A percentile compares a stretch with the other conserved stretches of the same genome.
Conservation (phyloP, 306 rosid species). For the Malus orientalis region DNA sequence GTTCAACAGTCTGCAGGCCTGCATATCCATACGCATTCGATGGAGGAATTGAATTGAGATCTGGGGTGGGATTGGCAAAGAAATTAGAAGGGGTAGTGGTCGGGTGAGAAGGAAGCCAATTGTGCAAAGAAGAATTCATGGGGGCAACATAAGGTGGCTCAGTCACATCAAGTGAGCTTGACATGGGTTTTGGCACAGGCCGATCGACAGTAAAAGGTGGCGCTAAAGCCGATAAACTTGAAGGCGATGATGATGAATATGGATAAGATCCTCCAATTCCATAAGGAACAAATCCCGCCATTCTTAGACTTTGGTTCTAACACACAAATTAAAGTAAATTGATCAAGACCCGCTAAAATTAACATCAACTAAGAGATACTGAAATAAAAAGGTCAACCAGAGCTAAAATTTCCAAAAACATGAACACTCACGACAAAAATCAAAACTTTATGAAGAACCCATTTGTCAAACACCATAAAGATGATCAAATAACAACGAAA, state of each 20-base stretch:
- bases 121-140: constrained; percentile 26
- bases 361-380: background rate
- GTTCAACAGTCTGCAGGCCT: constrained; percentile 13
- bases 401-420: background rate
- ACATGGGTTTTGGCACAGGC: constrained; percentile 17
- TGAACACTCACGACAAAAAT: background rate
- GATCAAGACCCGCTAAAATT: constrained; percentile 22
- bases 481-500: background rate
- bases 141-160: constrained; percentile 37
- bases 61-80: constrained; percentile 25
- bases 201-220: constrained; percentile 70
- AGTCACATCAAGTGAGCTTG: constrained; percentile 40
- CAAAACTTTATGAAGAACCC: background rate
- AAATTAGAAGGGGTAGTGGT: constrained; percentile 30
- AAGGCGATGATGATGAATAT: constrained; percentile 28
- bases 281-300: constrained; percentile 50
- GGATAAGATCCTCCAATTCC: constrained; percentile 36
- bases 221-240: constrained; percentile 75
- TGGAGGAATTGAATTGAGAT: constrained; percentile 28
- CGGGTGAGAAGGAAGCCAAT: constrained; percentile 28
- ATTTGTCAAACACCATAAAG: background rate
- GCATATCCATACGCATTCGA: constrained; percentile 22
- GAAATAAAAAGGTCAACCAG: background rate
- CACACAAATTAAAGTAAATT: constrained; percentile 13
- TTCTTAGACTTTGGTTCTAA: constrained; percentile 19